Percentiles rank a stretch among this genome's conserved stretches.
These are phyloP conservation scores for Auxenochlorella protothecoides DNA, from an alignment of 139 green algal species.

Conservation along the genomic window DNA sequence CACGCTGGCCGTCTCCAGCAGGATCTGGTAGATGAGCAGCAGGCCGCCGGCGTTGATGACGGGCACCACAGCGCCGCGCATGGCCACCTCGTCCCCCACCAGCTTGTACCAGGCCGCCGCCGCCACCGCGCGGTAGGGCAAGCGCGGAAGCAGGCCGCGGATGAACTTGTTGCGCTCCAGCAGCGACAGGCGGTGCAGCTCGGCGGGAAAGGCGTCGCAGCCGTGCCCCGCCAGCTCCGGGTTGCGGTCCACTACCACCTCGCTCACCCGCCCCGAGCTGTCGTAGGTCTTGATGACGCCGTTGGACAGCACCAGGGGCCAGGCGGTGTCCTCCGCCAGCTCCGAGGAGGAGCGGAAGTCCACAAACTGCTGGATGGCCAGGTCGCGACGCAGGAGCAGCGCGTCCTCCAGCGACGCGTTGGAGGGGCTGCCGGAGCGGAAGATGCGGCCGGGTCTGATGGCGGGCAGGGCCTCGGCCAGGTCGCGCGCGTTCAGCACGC, in stretches of 20 bases:
- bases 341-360: conserved; percentile 23
- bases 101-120: conserved; percentile 18
- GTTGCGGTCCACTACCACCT: conserved; percentile 15
- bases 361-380: conserved; percentile 15
- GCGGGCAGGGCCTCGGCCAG: conserved; percentile 9
- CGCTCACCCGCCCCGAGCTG: neutral
- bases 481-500: conserved; percentile 23
- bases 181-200: conserved; percentile 26
- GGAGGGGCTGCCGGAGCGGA: conserved; percentile 13
- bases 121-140: conserved; percentile 11
- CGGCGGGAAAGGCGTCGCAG: neutral
- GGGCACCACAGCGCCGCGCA: conserved; percentile 19
- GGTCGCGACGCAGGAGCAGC: conserved; percentile 8
- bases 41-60: conserved; percentile 28
- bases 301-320: conserved; percentile 24
- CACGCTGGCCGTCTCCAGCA: conserved; percentile 15
- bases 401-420: conserved; percentile 15
- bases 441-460: conserved; percentile 17
- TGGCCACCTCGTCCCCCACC: conserved; percentile 16
- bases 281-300: conserved; percentile 19
- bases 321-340: conserved; percentile 15
- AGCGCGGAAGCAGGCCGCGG: conserved; percentile 11
- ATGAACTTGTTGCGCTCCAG: conserved; percentile 25
- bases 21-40: conserved; percentile 28
- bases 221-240: conserved; percentile 9